Conservation (phyloP, 371 early-diverging fungal genomes). For the Cokeromyces recurvatus region DNA sequence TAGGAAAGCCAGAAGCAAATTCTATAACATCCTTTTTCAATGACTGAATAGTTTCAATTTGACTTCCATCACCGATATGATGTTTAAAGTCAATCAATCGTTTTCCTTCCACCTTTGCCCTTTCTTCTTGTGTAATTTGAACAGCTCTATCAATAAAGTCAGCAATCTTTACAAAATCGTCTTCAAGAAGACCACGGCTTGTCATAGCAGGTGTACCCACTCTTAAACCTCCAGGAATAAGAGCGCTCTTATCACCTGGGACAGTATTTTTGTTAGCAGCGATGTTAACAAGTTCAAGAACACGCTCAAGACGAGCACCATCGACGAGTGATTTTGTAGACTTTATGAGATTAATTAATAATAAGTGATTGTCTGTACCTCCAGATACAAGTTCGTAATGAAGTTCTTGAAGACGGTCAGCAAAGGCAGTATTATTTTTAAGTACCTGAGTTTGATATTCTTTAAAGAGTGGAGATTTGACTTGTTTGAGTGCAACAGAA, state of each 20-base stretch:
- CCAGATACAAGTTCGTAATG: constrained; percentile 89
- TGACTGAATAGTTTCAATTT: constrained; percentile 54
- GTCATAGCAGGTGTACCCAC: constrained; percentile 97
- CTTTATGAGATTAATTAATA: constrained; percentile 84
- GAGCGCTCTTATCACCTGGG: constrained; percentile 92
- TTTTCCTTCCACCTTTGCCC: constrained; percentile 73
- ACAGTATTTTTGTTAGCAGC: constrained; percentile 99
- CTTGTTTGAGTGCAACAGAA: constrained; percentile 96
- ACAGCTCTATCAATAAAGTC: constrained; percentile 85
- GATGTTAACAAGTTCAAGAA: constrained; percentile 92
- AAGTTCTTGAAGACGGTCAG: constrained; percentile 62
- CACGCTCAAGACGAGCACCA: constrained; percentile 92
- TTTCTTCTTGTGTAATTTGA: constrained; percentile 57
- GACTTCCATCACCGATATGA: constrained; percentile 23
- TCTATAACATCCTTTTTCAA: constrained; percentile 85
- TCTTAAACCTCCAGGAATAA: constrained; percentile 96
- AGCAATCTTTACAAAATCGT: constrained; percentile 84
- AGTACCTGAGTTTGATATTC: constrained; percentile 90
- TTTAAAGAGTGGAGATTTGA: constrained; percentile 77
- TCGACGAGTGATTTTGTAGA: constrained; percentile 83
- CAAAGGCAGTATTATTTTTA: constrained; percentile 87
- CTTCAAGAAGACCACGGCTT: constrained; percentile 84
- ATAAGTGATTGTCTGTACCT: constrained; percentile 94
- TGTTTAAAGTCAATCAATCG: constrained; percentile 93
- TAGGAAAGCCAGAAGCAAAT: constrained; percentile 87